Evolutionary conservation across 2,329 filamentous ascomycete genomes (phyloP).

Genomic region (Chaetomium globosum): DNA sequence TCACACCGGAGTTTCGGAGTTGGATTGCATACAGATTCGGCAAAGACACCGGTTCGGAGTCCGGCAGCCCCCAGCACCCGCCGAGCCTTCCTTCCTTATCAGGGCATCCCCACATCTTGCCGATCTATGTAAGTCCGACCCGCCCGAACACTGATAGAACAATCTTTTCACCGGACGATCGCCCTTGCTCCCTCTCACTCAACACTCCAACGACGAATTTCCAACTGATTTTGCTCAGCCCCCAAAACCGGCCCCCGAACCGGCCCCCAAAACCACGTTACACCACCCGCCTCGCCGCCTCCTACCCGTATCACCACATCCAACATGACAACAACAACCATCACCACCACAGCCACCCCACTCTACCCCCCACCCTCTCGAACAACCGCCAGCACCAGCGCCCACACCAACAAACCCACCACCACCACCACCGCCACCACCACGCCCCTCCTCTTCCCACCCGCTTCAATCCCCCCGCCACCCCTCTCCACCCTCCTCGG

Average conservation of each 20-base stretch:
- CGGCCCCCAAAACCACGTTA: neutral
- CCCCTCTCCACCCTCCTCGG: neutral
- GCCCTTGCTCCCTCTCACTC: neutral
- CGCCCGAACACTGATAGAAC: neutral
- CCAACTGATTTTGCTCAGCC: neutral
- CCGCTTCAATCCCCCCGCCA: conserved; percentile 4
- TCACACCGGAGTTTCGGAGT: conserved; percentile 14
- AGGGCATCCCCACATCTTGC: neutral
- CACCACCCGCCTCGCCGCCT: neutral
- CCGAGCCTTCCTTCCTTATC: conserved; percentile 5
- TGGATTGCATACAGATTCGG: neutral
- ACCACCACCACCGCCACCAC: no score
- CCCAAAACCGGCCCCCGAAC: neutral
- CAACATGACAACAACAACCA: neutral
- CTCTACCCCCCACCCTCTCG: neutral
- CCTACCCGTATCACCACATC: neutral
- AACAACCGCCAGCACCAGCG: neutral
- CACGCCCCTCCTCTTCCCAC: neutral
- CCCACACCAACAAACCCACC: neutral
- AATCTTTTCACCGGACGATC: no score
- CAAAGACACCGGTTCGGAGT: conserved; percentile 16
- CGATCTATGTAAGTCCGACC: neutral
- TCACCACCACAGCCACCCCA: neutral
- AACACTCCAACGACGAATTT: neutral
- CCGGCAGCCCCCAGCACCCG: conserved; percentile 5